Conservation (phyloP, 768 basidiomycete species). For the Arthromyces matolae region DNA sequence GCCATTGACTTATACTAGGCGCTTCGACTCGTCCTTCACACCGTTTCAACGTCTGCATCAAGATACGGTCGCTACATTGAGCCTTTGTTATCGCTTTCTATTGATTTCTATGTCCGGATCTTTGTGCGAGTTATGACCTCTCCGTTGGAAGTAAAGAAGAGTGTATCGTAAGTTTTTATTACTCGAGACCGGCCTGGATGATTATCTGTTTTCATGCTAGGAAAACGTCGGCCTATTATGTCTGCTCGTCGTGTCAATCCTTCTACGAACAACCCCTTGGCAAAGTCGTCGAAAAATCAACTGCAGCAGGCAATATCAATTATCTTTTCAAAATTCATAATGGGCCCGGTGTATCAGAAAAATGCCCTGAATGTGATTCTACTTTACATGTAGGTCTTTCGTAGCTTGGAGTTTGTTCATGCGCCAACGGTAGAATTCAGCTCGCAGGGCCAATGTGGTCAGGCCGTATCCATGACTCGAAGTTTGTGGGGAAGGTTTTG, state of each 20-base stretch:
- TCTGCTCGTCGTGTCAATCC: slow-evolving; percentile 82
- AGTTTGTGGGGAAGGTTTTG: slow-evolving; percentile 74
- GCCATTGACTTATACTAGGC: slow-evolving; percentile 46
- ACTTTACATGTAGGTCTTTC: slow-evolving; percentile 61
- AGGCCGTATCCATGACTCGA: slow-evolving; percentile 74
- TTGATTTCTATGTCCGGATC: slow-evolving; percentile 95
- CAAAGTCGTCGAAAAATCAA: slow-evolving; percentile 55
- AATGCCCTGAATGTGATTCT: slow-evolving; percentile 82
- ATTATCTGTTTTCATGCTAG: slow-evolving; percentile 43
- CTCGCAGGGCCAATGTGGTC: slow-evolving; percentile 97
- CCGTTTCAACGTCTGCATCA: slow-evolving; percentile 81
- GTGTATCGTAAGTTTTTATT: slow-evolving; percentile 56
- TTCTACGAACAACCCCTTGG: slow-evolving; percentile 87
- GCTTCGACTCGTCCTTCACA: slow-evolving; percentile 85
- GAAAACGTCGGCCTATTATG: slow-evolving; percentile 80
- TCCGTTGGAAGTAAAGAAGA: slow-evolving; percentile 81
- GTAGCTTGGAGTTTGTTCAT: background rate
- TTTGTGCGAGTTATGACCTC: slow-evolving; percentile 77
- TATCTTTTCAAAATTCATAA: slow-evolving; percentile 65
- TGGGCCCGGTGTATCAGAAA: slow-evolving; percentile 62
- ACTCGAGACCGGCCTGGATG: slow-evolving; percentile 3
- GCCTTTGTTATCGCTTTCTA: slow-evolving; percentile 85
- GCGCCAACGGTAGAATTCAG: slow-evolving; percentile 38
- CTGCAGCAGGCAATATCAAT: slow-evolving; percentile 54
- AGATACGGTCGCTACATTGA: slow-evolving; percentile 91